phyloP scores from a whole-genome alignment of 768 basidiomycete genomes.

The Mrakia frigida region DNA sequence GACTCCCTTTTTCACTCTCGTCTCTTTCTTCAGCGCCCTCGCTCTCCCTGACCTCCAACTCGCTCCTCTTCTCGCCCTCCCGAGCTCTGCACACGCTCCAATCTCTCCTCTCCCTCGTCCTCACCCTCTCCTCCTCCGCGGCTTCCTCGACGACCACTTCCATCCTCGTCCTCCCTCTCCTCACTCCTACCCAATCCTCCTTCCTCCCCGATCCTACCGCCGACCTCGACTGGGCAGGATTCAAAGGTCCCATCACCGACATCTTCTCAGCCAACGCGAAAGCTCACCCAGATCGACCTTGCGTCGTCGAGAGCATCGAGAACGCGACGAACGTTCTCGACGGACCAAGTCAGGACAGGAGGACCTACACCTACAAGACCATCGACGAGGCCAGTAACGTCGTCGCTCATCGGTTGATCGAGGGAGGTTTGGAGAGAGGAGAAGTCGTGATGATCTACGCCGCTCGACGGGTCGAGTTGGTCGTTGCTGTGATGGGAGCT shows the following conservation, averaged over 20 bases:
- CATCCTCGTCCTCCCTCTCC: conserved; percentile 72
- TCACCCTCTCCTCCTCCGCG: conserved; percentile 49
- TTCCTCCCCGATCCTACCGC: conserved; percentile 76
- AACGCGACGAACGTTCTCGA: conserved; percentile 47
- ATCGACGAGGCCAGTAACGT: conserved; percentile 83
- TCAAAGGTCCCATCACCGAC: conserved; percentile 93
- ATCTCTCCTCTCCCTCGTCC: conserved; percentile 65
- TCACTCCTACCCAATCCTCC: conserved; percentile 64
- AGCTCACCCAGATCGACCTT: conserved; percentile 70
- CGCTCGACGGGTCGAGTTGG: conserved; percentile 89
- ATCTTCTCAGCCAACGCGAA: conserved; percentile 85
- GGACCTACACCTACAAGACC: conserved; percentile 65
- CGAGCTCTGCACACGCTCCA: conserved; percentile 76
- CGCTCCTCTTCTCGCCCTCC: conserved; percentile 74
- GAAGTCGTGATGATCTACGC: conserved; percentile 99
- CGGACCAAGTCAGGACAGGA: conserved; percentile 50
- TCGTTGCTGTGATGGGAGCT: conserved; percentile 93
- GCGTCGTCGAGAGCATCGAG: conserved; percentile 70
- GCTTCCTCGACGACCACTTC: conserved; percentile 57
- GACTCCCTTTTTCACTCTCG: neutral
- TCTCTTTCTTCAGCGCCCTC: conserved; percentile 14
- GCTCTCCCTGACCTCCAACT: conserved; percentile 71
- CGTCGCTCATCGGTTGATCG: conserved; percentile 80
- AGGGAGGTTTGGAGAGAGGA: conserved; percentile 78
- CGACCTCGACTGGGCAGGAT: conserved; percentile 94